Base-by-base conservation (phyloP, 495 filamentous ascomycete genomes). In the Daldinia caldariorum region DNA sequence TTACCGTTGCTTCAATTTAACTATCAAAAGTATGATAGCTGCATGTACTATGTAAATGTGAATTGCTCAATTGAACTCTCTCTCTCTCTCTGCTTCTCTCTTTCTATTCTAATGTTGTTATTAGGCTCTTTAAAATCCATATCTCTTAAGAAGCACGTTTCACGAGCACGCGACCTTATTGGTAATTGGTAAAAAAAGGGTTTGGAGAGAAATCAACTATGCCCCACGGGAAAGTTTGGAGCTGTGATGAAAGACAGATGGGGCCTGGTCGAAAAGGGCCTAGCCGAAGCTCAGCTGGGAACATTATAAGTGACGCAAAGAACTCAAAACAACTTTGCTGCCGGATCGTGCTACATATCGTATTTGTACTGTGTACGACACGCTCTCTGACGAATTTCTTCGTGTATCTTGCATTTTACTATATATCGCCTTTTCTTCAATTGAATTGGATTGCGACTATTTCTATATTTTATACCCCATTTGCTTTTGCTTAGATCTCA, bases 161-260 rank as follows among this genome's bases (percentile, higher is more conserved):
- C 50, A n/a, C 12, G 12, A 47, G 60, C 47, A 53, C 31, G 45
- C 55, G 39, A 37, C 38, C 60, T 63, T 39, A 67, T 71, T 71
- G 69, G 69, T n/a, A 60, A 67, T 71, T 71, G 69, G 69, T n/a
- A 60, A 58, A 22, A 47, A 10, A 22, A 18, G 4, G 16, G 34
- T 10, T 47, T 47, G 43, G 22, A 8, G 43, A 22, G 43, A 47
- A 47, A 47, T 47, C 43, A 9, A 47, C 43, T 12, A 47, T 47
- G 43, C 18, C 43, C 9, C 20, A 47, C 43, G 18, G 43, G 26
- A 26, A 3, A 22, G 43, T 12, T 16, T 47, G 18, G 43, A 45
- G 14, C 14, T 45, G 18, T 47, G 41, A 18, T 16, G 41, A 6
- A 20, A 18, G 16, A 47, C 18, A 10, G 10, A 2, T 18, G n/a